phyloP scores from a whole-genome alignment of 108 stramenopile species.

The Cyclotella choctawhatcheeana region DNA sequence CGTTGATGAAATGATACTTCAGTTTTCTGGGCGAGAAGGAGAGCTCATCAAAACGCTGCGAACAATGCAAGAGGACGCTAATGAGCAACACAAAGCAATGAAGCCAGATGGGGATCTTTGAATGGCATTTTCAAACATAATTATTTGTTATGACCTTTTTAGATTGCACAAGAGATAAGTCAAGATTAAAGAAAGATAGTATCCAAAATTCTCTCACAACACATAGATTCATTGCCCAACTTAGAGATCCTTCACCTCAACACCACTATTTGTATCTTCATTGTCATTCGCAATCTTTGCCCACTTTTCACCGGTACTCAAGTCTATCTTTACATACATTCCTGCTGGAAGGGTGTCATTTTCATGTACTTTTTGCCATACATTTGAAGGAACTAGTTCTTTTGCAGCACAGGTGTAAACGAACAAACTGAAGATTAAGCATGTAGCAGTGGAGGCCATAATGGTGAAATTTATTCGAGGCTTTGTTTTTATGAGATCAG shows the following conservation, averaged over 20 bases:
- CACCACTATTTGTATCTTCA: constrained; percentile 21
- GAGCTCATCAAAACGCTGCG: constrained; percentile 5
- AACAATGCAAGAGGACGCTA: constrained; percentile 6
- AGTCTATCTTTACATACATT: constrained; percentile 76
- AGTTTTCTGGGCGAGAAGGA: constrained; percentile 14
- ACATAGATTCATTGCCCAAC: background rate
- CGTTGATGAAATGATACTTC: constrained; percentile 19
- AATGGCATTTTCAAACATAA: background rate
- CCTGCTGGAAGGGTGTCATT: constrained; percentile 86
- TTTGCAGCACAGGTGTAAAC: too few species aligned
- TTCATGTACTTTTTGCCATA: constrained; percentile 77
- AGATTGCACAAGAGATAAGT: too few species aligned
- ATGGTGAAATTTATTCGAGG: too few species aligned
- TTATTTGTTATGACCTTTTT: too few species aligned
- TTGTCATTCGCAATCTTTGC: constrained; percentile 21
- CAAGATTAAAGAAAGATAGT: background rate
- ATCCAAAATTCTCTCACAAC: background rate
- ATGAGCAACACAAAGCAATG: background rate
- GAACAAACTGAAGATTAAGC: too few species aligned
- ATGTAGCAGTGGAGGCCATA: too few species aligned
- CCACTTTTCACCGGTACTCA: constrained; percentile 81
- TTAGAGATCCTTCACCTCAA: background rate
- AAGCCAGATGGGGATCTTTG: background rate
- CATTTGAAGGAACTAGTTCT: constrained; percentile 68
- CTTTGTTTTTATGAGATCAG: too few species aligned